Evolutionary conservation across 1,284 basidiomycete genomes (phyloP).

Genomic region (Tilletia horrida): DNA sequence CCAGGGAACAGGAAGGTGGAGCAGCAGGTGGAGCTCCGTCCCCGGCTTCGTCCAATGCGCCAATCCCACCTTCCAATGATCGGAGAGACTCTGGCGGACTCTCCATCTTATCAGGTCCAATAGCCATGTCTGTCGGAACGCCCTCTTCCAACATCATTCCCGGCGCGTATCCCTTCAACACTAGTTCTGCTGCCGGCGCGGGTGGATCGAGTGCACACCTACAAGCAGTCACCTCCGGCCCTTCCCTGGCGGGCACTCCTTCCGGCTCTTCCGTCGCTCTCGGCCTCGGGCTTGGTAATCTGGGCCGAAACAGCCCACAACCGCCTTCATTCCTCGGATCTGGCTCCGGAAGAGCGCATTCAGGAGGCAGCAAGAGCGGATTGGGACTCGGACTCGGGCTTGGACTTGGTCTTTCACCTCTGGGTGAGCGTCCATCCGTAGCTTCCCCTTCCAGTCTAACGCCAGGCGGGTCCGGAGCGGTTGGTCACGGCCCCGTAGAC

Average conservation of each 20-base stretch:
- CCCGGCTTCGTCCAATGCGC: background rate
- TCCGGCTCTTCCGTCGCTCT: slow-evolving; percentile 15
- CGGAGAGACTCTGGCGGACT: slow-evolving; percentile 8
- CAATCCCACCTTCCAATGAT: background rate
- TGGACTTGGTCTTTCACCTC: slow-evolving; percentile 4
- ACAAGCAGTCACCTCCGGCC: background rate
- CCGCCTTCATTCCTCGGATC: slow-evolving; percentile 16
- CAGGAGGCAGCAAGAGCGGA: background rate
- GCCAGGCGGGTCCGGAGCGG: background rate
- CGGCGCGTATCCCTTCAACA: background rate
- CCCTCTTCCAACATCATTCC: background rate
- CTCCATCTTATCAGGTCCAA: background rate
- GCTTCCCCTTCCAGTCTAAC: slow-evolving; percentile 6
- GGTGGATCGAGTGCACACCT: background rate
- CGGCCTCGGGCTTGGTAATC: background rate
- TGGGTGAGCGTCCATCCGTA: slow-evolving; percentile 7
- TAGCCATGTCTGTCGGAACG: slow-evolving; percentile 9
- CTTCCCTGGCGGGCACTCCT: slow-evolving; percentile 7
- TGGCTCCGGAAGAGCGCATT: slow-evolving; percentile 8
- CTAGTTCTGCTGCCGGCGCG: background rate
- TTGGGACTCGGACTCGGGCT: slow-evolving; percentile 3
- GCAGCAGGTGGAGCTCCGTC: background rate
- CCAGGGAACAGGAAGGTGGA: background rate
- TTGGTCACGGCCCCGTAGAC: background rate
- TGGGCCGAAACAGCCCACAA: slow-evolving; percentile 9